These are phyloP conservation scores for Rubia tinctorum DNA, from an alignment of 305 asterid genomes.

Conservation along the genomic window DNA sequence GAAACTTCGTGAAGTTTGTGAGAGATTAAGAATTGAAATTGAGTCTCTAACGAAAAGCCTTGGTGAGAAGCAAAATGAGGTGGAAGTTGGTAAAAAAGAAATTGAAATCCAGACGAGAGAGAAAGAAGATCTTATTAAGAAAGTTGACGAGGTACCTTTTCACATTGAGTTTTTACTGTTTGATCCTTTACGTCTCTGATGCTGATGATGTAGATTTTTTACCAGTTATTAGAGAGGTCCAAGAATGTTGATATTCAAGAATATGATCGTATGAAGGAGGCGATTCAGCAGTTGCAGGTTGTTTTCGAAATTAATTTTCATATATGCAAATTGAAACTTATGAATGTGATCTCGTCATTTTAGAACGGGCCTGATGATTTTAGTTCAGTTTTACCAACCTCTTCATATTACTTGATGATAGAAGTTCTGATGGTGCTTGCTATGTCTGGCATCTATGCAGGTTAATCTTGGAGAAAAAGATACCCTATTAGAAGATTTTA, in stretches of 20 bases:
- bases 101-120: slow-evolving; percentile 47
- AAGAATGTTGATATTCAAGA: slow-evolving; percentile 67
- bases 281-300: slow-evolving; percentile 56
- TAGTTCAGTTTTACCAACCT: not conserved
- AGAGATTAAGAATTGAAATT: slow-evolving; percentile 46
- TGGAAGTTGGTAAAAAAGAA: slow-evolving; percentile 64
- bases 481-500: slow-evolving; percentile 55
- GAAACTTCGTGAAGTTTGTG: slow-evolving; percentile 74
- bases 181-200: too few relatives aligned
- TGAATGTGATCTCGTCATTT: not conserved
- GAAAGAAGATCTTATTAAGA: slow-evolving; percentile 49
- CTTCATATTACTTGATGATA: not conserved
- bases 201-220: not conserved
- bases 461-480: slow-evolving; percentile 57
- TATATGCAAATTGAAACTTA: not conserved
- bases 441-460: slow-evolving; percentile 2
- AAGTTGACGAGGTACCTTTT: slow-evolving; percentile 45
- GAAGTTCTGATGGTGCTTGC: not conserved
- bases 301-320: not conserved
- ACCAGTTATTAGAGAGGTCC: slow-evolving; percentile 57
- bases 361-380: not conserved
- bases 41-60: slow-evolving; percentile 59
- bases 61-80: slow-evolving; percentile 48
- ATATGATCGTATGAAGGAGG: slow-evolving; percentile 54
- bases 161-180: not conserved